A percentile compares a stretch with the other conserved stretches of the same genome.
Conservation (phyloP, 108 stramenopile species). For the Cyclotella kingstonii region DNA sequence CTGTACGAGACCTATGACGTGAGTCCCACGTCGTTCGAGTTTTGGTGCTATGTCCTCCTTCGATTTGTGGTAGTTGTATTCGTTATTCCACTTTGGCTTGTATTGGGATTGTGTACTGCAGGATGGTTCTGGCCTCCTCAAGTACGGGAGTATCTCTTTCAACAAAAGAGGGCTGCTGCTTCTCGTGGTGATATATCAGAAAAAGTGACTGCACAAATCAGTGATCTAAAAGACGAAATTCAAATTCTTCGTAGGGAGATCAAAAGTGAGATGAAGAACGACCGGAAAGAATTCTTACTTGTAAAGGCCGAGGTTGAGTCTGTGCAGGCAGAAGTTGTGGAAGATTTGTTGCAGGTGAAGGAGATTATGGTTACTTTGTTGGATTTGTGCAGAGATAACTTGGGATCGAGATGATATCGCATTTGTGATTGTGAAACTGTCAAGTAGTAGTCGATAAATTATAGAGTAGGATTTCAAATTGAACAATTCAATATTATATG, state of each 20-base stretch:
- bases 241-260: slow-evolving; percentile 61
- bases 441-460: too few species aligned
- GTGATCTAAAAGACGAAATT: slow-evolving; percentile 57
- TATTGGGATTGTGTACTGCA: slow-evolving; percentile 40
- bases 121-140: slow-evolving; percentile 59
- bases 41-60: slow-evolving; percentile 45
- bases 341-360: slow-evolving; percentile 73
- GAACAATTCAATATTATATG: too few species aligned
- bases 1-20: slow-evolving; percentile 35
- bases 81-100: slow-evolving; percentile 50
- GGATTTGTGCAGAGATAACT: slow-evolving; percentile 36
- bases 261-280: slow-evolving; percentile 62
- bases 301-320: slow-evolving; percentile 66
- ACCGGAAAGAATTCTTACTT: slow-evolving; percentile 71
- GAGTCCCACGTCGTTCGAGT: slow-evolving; percentile 35
- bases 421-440: too few species aligned
- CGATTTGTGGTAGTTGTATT: slow-evolving; percentile 31
- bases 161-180: slow-evolving; percentile 46
- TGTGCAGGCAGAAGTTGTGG: slow-evolving; percentile 69
- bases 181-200: slow-evolving; percentile 71
- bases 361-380: slow-evolving; percentile 72
- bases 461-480: too few species aligned
- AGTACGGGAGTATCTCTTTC: slow-evolving; percentile 39
- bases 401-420: not conserved
- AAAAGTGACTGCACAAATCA: slow-evolving; percentile 66